A percentile compares a stretch with the other conserved stretches of the same genome.
phyloP scores from a whole-genome alignment of 805 yeast species.

The Hermanozyma aechmeae region DNA sequence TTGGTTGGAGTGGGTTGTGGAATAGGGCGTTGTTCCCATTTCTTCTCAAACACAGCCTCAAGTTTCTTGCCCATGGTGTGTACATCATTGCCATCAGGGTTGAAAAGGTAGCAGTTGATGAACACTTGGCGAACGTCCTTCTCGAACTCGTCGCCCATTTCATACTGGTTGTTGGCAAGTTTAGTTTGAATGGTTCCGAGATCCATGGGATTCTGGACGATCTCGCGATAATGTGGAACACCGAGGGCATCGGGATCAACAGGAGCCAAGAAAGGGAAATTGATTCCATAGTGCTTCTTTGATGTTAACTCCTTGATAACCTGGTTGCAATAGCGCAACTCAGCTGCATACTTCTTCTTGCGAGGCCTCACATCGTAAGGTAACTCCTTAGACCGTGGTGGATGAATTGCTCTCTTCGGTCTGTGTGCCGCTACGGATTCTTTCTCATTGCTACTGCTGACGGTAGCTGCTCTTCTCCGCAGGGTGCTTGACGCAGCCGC shows the following conservation, averaged over 20 bases:
- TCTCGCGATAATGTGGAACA: slow-evolving; percentile 81
- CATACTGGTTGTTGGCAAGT: slow-evolving; percentile 78
- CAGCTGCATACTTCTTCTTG: slow-evolving; percentile 84
- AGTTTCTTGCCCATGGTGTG: slow-evolving; percentile 90
- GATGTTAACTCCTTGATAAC: slow-evolving; percentile 73
- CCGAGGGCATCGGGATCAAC: slow-evolving; percentile 93
- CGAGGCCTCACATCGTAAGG: slow-evolving; percentile 88
- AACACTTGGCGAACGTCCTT: slow-evolving; percentile 76
- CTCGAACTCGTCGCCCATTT: slow-evolving; percentile 81
- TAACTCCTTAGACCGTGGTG: slow-evolving; percentile 90
- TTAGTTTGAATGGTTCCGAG: slow-evolving; percentile 76
- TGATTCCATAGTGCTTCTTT: slow-evolving; percentile 75
- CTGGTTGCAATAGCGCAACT: slow-evolving; percentile 76
- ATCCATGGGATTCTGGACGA: slow-evolving; percentile 93
- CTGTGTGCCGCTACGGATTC: slow-evolving; percentile 73
- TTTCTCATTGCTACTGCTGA: slow-evolving; percentile 46
- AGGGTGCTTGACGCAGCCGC: slow-evolving; percentile 8
- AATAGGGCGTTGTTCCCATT: slow-evolving; percentile 66
- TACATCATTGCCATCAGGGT: slow-evolving; percentile 96
- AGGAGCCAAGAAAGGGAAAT: slow-evolving; percentile 87
- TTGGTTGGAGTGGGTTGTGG: slow-evolving; percentile 61
- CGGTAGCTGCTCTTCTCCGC: slow-evolving; percentile 13
- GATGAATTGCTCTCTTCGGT: slow-evolving; percentile 93
- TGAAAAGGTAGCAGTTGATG: slow-evolving; percentile 81
- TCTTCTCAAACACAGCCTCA: slow-evolving; percentile 76